These are phyloP conservation scores for Graphiopsis chlorocephala DNA, from an alignment of 2,329 filamentous ascomycete species.

Conservation along the genomic window DNA sequence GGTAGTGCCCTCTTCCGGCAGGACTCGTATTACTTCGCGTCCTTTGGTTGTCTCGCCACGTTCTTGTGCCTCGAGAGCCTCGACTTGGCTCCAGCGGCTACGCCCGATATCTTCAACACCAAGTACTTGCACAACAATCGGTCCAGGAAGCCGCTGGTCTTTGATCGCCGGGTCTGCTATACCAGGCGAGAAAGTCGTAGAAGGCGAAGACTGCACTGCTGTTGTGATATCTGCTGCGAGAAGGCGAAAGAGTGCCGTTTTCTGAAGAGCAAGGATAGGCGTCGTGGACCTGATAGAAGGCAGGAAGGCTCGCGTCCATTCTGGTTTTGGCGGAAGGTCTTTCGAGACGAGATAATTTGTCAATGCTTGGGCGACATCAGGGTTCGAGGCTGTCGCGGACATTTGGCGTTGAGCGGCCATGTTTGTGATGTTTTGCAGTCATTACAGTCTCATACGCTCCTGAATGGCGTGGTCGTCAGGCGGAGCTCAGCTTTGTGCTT, in stretches of 20 bases:
- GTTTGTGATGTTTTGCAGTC: not conserved
- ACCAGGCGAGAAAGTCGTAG: conserved; percentile 56
- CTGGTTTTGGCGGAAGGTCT: conserved; percentile 52
- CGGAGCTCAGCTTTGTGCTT: not conserved
- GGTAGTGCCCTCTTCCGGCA: conserved; percentile 44
- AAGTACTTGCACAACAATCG: conserved; percentile 76
- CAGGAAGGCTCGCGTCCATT: conserved; percentile 66
- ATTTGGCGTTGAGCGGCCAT: conserved; percentile 12
- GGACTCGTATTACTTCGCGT: conserved; percentile 75
- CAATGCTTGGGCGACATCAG: conserved; percentile 18
- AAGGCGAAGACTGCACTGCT: conserved; percentile 46
- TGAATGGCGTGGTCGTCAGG: not conserved
- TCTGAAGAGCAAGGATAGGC: conserved; percentile 68
- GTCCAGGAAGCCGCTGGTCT: conserved; percentile 56
- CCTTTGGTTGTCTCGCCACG: conserved; percentile 73
- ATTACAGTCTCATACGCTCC: not conserved
- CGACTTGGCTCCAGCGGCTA: conserved; percentile 82
- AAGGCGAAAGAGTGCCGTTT: conserved; percentile 77
- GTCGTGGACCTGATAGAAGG: conserved; percentile 53
- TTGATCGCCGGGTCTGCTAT: conserved; percentile 54
- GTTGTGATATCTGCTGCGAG: conserved; percentile 73
- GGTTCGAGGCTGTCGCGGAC: not conserved
- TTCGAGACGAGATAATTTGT: conserved; percentile 23
- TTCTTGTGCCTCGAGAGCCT: conserved; percentile 71
- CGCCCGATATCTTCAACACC: conserved; percentile 80